phyloP scores from a whole-genome alignment of 2,329 filamentous ascomycete genomes.

The Sporothrix sp. region DNA sequence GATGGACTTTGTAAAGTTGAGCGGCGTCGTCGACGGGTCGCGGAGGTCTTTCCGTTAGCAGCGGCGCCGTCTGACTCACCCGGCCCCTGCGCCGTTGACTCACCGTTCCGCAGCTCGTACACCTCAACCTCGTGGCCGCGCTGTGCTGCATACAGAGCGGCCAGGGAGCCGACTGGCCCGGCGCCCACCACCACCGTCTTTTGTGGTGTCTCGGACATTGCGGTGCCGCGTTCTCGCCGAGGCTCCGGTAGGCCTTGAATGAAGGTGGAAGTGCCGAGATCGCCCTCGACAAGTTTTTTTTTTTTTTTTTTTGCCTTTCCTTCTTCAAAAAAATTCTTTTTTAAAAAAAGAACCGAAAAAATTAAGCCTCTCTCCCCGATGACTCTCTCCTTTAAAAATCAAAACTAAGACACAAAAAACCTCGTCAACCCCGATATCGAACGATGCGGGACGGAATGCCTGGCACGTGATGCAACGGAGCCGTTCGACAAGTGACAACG shows the following conservation, averaged over 20 bases:
- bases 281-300: too few relatives aligned
- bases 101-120: constrained; percentile 86
- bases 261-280: too few relatives aligned
- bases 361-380: too few relatives aligned
- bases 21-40: constrained; percentile 67
- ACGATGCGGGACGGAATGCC: too few relatives aligned
- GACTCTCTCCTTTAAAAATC: background rate
- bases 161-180: constrained; percentile 84
- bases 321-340: too few relatives aligned
- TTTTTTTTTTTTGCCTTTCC: too few relatives aligned
- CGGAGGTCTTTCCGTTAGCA: constrained; percentile 59
- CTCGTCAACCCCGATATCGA: constrained; percentile 6
- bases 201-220: too few relatives aligned
- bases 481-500: background rate
- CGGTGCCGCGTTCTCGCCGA: too few relatives aligned
- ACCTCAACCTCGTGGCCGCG: constrained; percentile 85
- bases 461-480: background rate
- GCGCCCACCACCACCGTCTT: constrained; percentile 82
- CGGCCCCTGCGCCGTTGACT: constrained; percentile 12
- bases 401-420: background rate
- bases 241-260: constrained; percentile 6
- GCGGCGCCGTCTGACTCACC: background rate
- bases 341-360: too few relatives aligned
- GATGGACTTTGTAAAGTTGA: constrained; percentile 98
- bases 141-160: constrained; percentile 83